phyloP scores from a whole-genome alignment of 768 basidiomycete species.

The Auriscalpium microsporum region DNA sequence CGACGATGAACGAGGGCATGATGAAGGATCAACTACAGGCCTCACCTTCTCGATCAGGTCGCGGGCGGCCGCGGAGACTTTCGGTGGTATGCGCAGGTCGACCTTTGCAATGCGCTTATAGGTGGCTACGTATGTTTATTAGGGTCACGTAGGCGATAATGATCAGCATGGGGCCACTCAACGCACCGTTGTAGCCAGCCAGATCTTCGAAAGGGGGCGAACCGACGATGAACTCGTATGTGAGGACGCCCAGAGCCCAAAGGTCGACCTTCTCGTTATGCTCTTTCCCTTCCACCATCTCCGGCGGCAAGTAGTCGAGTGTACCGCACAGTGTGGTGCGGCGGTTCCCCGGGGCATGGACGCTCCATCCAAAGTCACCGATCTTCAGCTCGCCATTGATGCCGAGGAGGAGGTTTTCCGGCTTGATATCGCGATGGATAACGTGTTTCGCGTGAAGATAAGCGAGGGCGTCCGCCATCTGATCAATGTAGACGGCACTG shows the following conservation, averaged over 20 bases:
- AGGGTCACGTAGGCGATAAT: conserved; percentile 6
- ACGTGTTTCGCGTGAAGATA: conserved; percentile 96
- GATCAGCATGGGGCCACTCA: neutral
- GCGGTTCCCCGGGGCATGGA: conserved; percentile 88
- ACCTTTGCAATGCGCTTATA: conserved; percentile 84
- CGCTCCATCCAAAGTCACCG: conserved; percentile 97
- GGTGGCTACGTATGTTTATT: conserved; percentile 47
- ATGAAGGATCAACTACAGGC: neutral
- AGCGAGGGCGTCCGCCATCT: conserved; percentile 92
- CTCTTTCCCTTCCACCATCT: conserved; percentile 93
- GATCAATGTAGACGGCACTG: conserved; percentile 85
- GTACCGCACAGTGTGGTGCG: conserved; percentile 92
- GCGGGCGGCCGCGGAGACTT: conserved; percentile 35
- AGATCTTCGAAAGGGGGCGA: conserved; percentile 82
- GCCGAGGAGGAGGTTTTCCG: conserved; percentile 91
- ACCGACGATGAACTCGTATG: conserved; percentile 90
- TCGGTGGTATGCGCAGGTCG: conserved; percentile 48
- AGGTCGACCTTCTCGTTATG: conserved; percentile 89
- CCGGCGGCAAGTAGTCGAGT: conserved; percentile 92
- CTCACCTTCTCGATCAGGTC: conserved; percentile 38
- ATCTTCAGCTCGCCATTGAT: conserved; percentile 97
- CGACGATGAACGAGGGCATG: neutral
- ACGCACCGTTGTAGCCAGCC: conserved; percentile 63
- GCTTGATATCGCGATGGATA: conserved; percentile 98
- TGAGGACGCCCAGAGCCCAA: conserved; percentile 96